Evolutionary conservation across 2,329 filamentous ascomycete species (phyloP).

Genomic region (Alternaria arborescens): DNA sequence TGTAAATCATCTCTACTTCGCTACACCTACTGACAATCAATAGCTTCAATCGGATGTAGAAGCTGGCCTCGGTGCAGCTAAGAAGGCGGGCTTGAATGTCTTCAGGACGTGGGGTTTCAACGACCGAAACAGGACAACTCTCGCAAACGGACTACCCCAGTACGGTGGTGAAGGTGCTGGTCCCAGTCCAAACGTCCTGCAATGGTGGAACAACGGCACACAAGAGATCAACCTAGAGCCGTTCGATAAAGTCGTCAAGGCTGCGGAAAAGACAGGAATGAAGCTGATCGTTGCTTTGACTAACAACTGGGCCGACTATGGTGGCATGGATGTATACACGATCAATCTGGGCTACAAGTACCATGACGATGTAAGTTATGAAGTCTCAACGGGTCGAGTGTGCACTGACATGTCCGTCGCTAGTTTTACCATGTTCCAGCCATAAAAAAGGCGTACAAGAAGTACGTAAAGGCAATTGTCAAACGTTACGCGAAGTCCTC

Average conservation of each 20-base stretch:
- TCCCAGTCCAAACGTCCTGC: constrained; percentile 57
- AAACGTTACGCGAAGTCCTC: constrained; percentile 58
- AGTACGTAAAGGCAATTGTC: constrained; percentile 61
- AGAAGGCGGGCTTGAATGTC: constrained; percentile 61
- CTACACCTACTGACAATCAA: not conserved
- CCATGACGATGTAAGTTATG: constrained; percentile 57
- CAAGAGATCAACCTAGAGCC: constrained; percentile 52
- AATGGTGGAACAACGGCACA: constrained; percentile 55
- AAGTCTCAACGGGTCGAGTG: not conserved
- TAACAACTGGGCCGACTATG: constrained; percentile 68
- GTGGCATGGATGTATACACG: constrained; percentile 68
- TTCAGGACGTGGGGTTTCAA: constrained; percentile 68
- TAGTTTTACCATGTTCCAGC: constrained; percentile 54
- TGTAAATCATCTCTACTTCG: not conserved
- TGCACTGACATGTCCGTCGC: not conserved
- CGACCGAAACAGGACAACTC: constrained; percentile 62
- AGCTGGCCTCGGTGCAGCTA: constrained; percentile 57
- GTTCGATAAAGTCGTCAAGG: constrained; percentile 63
- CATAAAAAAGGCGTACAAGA: constrained; percentile 61
- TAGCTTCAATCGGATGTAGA: constrained; percentile 60
- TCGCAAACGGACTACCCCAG: constrained; percentile 57
- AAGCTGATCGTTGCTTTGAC: constrained; percentile 65
- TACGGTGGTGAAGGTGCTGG: constrained; percentile 62
- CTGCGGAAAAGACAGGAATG: constrained; percentile 59
- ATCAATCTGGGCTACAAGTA: constrained; percentile 63